Evolutionary conservation across 2,329 filamentous ascomycete genomes (phyloP).

Genomic region (Aspergillus pseudonomiae): DNA sequence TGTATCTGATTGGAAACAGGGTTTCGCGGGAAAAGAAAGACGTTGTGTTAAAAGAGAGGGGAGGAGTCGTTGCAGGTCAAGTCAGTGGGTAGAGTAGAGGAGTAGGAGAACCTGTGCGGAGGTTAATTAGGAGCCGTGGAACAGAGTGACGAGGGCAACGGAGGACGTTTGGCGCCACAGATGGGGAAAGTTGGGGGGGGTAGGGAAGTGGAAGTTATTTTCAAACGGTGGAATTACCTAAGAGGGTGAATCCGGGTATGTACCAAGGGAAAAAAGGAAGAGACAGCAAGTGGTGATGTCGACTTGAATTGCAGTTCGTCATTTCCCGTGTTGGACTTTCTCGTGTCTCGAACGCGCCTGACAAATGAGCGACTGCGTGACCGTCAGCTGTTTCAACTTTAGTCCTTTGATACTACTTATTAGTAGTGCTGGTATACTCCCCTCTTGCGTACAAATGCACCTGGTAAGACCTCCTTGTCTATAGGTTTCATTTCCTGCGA

Average conservation of each 20-base stretch:
- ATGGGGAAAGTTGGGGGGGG: background rate
- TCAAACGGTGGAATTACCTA: background rate
- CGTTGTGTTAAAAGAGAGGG: background rate
- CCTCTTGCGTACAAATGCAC: background rate
- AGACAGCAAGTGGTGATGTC: background rate
- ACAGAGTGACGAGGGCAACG: background rate
- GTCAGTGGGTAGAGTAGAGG: background rate
- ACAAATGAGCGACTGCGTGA: slow-evolving; percentile 15
- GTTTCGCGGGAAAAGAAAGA: background rate
- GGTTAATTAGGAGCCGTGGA: slow-evolving; percentile 4
- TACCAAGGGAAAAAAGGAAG: background rate
- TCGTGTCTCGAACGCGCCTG: slow-evolving; percentile 7
- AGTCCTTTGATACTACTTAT: background rate
- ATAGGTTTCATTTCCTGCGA: too few species aligned
- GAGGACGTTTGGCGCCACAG: slow-evolving; percentile 2
- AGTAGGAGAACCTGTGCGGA: background rate
- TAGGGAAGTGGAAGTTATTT: background rate
- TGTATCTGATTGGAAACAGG: background rate
- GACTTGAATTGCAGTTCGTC: slow-evolving; percentile 2
- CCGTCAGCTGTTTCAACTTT: slow-evolving; percentile 9
- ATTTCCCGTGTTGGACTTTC: slow-evolving; percentile 6
- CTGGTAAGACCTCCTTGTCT: too few species aligned
- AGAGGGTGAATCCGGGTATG: background rate
- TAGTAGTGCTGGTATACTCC: background rate
- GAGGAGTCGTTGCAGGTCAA: background rate